Evolutionary conservation across 1,284 basidiomycete genomes (phyloP), one percentile per base, ranked within the genome.

Genomic region (Melampsora larici-populina): DNA sequence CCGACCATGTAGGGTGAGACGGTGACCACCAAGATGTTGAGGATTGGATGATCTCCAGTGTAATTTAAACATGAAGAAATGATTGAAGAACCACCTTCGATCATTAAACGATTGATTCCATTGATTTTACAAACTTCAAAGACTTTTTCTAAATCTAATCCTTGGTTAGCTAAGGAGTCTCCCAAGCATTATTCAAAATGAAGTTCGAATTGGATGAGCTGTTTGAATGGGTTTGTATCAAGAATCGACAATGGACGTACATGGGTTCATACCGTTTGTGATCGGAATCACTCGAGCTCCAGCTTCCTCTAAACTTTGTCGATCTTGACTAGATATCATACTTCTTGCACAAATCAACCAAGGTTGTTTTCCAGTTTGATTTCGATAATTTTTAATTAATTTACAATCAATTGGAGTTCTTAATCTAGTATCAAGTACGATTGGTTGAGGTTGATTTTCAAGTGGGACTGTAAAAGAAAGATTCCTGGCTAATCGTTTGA

Each of bases 61-160:
- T 80, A 77, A 26, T 82, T 81, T 0, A 97, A 85, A 84, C 96
- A 93, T 1, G 91, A 89, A 21, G 87, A 86, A 77, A 99, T 94
- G 78, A 98, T 87, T 5, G 86, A 85, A 4, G 93, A 91, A 21
- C 96, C 96, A 70, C 96, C 96, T 86, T 99, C 96, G 13, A 97
- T 91, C 96, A 99, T 99, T 71, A 97, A 86, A 3, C 90, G 90
- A 9, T 85, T 84, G 78, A 97, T 87, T 13, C 88, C 89, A 31
- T 87, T 84, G 15, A 84, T 82, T 29, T 84, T 83, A 33, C 94
- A 85, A 9, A 85, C 85, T 17, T 80, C 81, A 2, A 93, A 87
- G 15, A 92, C 83, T 9, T 83, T 82, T 0, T 84, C 81, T 4
- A 92, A 86, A 8, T 87, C 85, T 51, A 90, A 84, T 62, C 83